phyloP scores from a whole-genome alignment of 768 basidiomycete genomes.

The Gyrodon lividus region DNA sequence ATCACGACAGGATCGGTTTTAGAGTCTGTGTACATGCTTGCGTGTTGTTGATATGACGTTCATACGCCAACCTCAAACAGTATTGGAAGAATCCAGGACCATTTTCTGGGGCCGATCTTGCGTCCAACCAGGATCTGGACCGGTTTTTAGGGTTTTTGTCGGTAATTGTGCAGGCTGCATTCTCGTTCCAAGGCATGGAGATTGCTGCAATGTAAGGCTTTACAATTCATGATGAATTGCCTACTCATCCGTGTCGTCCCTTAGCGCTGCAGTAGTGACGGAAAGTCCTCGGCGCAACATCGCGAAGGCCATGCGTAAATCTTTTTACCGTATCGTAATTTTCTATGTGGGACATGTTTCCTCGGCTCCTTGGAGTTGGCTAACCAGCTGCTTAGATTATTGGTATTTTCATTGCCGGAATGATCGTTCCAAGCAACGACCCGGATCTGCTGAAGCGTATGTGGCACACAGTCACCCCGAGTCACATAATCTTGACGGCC shows the following conservation, averaged over 20 bases:
- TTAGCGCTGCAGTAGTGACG: constrained; percentile 73
- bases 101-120: constrained; percentile 31
- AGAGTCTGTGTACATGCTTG: constrained; percentile 38
- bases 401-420: constrained; percentile 66
- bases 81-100: constrained; percentile 73
- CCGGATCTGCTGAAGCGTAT: constrained; percentile 41
- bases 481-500: background rate
- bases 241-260: constrained; percentile 9
- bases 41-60: background rate
- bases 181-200: constrained; percentile 80
- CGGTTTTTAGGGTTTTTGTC: constrained; percentile 40
- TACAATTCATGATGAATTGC: constrained; percentile 19
- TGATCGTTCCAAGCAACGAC: constrained; percentile 74
- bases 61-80: constrained; percentile 26
- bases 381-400: constrained; percentile 47
- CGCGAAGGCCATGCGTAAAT: constrained; percentile 68
- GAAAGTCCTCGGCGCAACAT: constrained; percentile 78
- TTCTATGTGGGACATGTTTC: constrained; percentile 56
- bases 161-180: constrained; percentile 55
- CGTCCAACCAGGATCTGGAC: constrained; percentile 35
- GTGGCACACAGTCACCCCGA: constrained; percentile 8
- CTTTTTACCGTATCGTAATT: constrained; percentile 76
- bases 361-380: background rate
- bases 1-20: constrained; percentile 66
- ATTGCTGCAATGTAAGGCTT: constrained; percentile 60